Base-by-base conservation (phyloP, 768 basidiomycete genomes). In the Aureoboletus auriporus region DNA sequence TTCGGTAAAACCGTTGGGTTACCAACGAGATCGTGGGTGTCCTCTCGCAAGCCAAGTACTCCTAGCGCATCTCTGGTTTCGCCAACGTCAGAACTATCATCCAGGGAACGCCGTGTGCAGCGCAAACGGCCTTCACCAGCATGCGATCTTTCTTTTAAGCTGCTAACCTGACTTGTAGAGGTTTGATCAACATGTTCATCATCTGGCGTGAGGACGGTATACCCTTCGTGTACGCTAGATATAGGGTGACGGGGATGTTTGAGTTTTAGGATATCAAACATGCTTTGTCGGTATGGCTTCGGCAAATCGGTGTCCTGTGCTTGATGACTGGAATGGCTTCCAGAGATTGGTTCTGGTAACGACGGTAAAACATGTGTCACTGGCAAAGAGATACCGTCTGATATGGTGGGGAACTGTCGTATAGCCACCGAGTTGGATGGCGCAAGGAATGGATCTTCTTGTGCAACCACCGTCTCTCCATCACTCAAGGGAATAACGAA, bases 401-500 rank as follows among this genome's bases (percentile, higher is more conserved):
- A 26, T 6, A 28, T 34, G 20, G 10, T 11, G 28, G 49, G 33
- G n/a, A 52, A 50, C 39, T 38, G 35, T 10, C 16, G 31, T 23
- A 31, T 12, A 30, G 13, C 13, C 12, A 38, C 26, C 6, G 39
- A 13, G 10, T 20, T 10, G 20, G 48, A 42, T 28, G 53, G 33
- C 28, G 13, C 36, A 17, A 48, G 16, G 46, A 67, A 67, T 2
- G 63, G 65, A 20, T 65, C 63, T 5, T 55, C 53, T 16, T 48
- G 54, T 20, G 48, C 28, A 29, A 62, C 23, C 17, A 67, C 63
- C 17, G 51, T 52, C 26, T 67, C 61, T 7, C 65, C 58, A 36
- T 63, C 63, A 2, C 20, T 45, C 28, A 55, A 50, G 13, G 65
- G 55, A 31, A 63, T 36, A 30, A 63, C 63, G 1, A 49, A 53